phyloP scores from a whole-genome alignment of 257 asterid genomes.

The Fraxinus pennsylvanica region DNA sequence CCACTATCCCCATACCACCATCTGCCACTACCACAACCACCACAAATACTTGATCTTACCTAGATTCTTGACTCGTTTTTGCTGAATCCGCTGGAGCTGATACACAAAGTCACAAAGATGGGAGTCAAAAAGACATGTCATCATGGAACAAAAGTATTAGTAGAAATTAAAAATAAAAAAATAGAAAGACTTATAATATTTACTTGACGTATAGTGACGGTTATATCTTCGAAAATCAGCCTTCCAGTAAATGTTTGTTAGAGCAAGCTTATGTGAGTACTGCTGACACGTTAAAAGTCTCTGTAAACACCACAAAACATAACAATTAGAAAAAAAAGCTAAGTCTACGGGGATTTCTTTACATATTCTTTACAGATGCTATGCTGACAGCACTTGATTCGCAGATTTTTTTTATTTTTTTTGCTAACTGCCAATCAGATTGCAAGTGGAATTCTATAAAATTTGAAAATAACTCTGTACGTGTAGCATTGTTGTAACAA shows the following conservation, averaged over 20 bases:
- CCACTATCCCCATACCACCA: too few species aligned
- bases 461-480: too few species aligned
- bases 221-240: constrained; percentile 41
- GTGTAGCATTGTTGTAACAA: too few species aligned
- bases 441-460: too few species aligned
- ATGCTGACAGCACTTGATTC: too few species aligned
- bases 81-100: constrained; percentile 39
- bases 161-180: background rate
- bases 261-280: constrained; percentile 46
- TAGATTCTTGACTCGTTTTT: constrained; percentile 17
- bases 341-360: too few species aligned
- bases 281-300: constrained; percentile 55
- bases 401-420: too few species aligned
- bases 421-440: too few species aligned
- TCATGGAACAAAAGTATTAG: background rate
- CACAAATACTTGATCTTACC: constrained; percentile 30
- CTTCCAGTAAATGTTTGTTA: constrained; percentile 39
- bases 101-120: constrained; percentile 2
- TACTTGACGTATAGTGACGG: constrained; percentile 47
- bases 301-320: constrained; percentile 26
- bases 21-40: too few species aligned
- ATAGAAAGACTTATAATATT: background rate
- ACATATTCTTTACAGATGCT: too few species aligned
- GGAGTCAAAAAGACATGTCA: background rate
- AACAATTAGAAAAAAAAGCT: too few species aligned